A percentile compares a stretch with the other conserved stretches of the same genome.
Conservation (phyloP, 768 basidiomycete genomes). For the Russula abietina region DNA sequence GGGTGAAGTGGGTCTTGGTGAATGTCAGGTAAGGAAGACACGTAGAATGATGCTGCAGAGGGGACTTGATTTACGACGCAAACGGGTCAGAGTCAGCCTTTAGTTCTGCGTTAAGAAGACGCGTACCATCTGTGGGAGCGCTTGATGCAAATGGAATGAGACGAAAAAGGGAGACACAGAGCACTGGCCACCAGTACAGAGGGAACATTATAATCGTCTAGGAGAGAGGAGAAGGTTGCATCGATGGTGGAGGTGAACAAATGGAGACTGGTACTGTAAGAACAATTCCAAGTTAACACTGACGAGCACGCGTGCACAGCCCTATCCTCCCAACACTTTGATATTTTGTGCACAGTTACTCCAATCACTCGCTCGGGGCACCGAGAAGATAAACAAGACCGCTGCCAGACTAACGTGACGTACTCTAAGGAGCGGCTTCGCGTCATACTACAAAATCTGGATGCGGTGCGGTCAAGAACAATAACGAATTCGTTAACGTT, state of each 20-base stretch:
- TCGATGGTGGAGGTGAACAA: neutral
- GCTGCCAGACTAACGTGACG: neutral
- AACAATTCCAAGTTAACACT: neutral
- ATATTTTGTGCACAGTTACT: neutral
- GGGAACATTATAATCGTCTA: neutral
- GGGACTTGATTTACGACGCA: slow-evolving; percentile 43
- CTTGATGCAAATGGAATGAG: neutral
- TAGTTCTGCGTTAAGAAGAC: neutral
- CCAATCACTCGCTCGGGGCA: neutral
- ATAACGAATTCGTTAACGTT: neutral
- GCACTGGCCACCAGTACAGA: neutral
- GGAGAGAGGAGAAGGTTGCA: neutral
- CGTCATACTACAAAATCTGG: neutral
- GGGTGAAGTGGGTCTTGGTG: slow-evolving; percentile 65
- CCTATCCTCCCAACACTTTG: neutral
- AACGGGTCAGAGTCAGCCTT: neutral
- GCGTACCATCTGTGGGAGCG: slow-evolving; percentile 24
- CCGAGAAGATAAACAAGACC: neutral
- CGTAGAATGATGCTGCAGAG: slow-evolving; percentile 80
- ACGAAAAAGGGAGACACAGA: neutral
- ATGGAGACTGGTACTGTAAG: neutral
- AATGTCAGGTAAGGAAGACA: slow-evolving; percentile 67
- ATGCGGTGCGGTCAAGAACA: neutral
- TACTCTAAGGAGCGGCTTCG: neutral
- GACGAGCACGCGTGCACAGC: neutral